These are phyloP conservation scores for Solanum etuberosum DNA, from an alignment of 257 asterid species.

Conservation along the genomic window DNA sequence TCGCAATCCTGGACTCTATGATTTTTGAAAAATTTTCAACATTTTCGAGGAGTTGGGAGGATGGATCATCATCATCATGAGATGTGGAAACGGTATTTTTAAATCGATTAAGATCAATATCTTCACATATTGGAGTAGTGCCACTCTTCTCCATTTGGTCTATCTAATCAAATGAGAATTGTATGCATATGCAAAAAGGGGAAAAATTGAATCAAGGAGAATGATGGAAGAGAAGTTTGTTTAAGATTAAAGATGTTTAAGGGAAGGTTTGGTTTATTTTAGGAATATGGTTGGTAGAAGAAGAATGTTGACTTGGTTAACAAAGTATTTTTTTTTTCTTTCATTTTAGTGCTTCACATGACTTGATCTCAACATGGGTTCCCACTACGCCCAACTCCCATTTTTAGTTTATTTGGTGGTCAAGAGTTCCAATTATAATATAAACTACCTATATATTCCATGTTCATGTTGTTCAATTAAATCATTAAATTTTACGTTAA, in stretches of 20 bases:
- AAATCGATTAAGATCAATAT: conserved; percentile 28
- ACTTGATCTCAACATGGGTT: neutral
- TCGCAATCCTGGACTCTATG: conserved; percentile 37
- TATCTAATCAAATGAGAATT: neutral
- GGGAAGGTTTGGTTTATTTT: neutral
- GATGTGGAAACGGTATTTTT: conserved; percentile 12
- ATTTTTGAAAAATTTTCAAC: conserved; percentile 28
- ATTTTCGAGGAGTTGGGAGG: conserved; percentile 30
- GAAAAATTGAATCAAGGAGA: neutral
- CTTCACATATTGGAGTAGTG: conserved; percentile 1
- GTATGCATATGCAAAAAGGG: neutral
- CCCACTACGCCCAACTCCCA: neutral
- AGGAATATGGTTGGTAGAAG: neutral
- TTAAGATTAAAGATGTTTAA: neutral
- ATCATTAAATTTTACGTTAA: neutral
- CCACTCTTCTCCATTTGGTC: neutral
- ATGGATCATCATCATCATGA: conserved; percentile 24
- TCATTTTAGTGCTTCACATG: conserved; percentile 10
- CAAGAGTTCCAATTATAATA: neutral
- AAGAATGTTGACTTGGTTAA: conserved; percentile 12
- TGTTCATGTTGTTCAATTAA: neutral
- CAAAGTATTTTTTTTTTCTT: neutral
- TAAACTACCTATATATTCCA: neutral
- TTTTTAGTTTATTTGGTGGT: neutral
- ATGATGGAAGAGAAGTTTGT: neutral